Percentiles rank a stretch among this genome's conserved stretches.
phyloP scores from a whole-genome alignment of 257 asterid genomes.

The Forsythia suspensa region DNA sequence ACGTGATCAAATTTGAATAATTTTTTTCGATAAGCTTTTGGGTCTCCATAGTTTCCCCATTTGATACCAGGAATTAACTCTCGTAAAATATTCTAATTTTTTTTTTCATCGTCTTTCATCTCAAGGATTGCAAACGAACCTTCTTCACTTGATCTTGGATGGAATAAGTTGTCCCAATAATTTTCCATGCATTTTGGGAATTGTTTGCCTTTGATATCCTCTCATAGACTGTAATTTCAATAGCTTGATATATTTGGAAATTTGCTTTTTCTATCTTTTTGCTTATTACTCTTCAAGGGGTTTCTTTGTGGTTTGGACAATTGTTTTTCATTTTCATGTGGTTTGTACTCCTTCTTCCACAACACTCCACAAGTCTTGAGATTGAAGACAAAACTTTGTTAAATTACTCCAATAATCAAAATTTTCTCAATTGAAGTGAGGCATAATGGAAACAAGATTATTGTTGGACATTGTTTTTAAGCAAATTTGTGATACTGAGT shows the following conservation, averaged over 20 bases:
- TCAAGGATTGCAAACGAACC: not conserved
- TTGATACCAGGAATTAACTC: not conserved
- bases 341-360: too few species aligned
- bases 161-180: not conserved
- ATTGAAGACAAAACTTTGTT: constrained; percentile 14
- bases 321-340: too few species aligned
- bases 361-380: constrained; percentile 10
- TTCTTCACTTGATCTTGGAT: constrained; percentile 2
- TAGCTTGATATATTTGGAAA: too few species aligned
- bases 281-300: too few species aligned
- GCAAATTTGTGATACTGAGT: too few species aligned
- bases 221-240: too few species aligned
- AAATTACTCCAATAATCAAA: not conserved
- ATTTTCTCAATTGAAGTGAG: not conserved
- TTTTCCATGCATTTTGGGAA: not conserved
- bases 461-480: constrained; percentile 3
- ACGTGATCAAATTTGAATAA: too few species aligned
- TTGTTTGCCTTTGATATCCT: not conserved
- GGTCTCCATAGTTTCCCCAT: constrained; percentile 9
- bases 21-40: not conserved
- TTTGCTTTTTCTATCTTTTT: too few species aligned
- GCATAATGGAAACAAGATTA: not conserved
- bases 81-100: not conserved
- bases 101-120: not conserved
- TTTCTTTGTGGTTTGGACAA: too few species aligned